Evolutionary conservation across 148 eudicot species (phyloP).

Genomic region (Vaccinium macrocarpon): DNA sequence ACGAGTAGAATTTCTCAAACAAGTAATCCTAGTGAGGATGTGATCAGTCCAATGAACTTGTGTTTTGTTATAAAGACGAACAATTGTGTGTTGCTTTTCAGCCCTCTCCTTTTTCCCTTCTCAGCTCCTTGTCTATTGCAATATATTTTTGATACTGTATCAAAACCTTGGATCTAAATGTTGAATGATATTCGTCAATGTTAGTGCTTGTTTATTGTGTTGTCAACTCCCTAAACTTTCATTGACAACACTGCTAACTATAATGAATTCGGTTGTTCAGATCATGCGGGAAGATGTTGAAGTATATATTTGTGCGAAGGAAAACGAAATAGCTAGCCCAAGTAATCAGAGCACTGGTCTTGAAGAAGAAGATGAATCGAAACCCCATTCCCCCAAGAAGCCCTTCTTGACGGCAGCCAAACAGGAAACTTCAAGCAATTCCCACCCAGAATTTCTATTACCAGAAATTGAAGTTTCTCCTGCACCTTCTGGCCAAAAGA

Average conservation of each 20-base stretch:
- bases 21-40: neutral
- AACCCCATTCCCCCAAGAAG: slow-evolving; percentile 6
- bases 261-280: slow-evolving; percentile 33
- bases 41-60: neutral
- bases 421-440: slow-evolving; percentile 20
- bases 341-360: slow-evolving; percentile 20
- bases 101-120: neutral
- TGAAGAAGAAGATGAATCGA: slow-evolving; percentile 10
- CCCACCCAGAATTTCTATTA: slow-evolving; percentile 19
- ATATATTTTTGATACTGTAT: neutral
- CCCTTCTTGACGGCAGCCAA: slow-evolving; percentile 18
- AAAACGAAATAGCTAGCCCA: slow-evolving; percentile 28
- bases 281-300: slow-evolving; percentile 57
- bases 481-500: slow-evolving; percentile 55
- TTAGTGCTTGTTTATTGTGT: neutral
- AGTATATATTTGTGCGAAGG: slow-evolving; percentile 51
- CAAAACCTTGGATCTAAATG: neutral
- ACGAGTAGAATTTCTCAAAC: too few species aligned
- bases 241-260: neutral
- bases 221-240: neutral
- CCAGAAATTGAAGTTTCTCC: slow-evolving; percentile 29
- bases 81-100: neutral
- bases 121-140: neutral
- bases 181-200: neutral
- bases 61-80: neutral